These are phyloP conservation scores for Fusarium virguliforme DNA, from an alignment of 2,329 filamentous ascomycete species.

Conservation along the genomic window DNA sequence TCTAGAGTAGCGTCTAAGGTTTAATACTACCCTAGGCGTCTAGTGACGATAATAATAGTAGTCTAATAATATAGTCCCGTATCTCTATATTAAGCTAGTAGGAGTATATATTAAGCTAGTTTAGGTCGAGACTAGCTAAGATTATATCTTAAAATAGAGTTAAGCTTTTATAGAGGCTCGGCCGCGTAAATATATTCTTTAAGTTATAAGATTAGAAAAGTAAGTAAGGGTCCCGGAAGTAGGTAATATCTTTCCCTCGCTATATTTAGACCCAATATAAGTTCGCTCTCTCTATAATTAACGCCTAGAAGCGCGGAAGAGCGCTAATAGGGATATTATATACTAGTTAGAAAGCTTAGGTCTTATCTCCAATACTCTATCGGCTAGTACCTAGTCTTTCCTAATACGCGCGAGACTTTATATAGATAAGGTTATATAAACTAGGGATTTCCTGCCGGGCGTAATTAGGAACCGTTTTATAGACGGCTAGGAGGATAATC, in stretches of 20 bases:
- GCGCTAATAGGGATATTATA: neutral
- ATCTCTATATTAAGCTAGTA: slow-evolving; percentile 24
- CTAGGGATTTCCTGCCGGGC: slow-evolving; percentile 14
- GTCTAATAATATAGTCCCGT: neutral
- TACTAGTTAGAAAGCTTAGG: slow-evolving; percentile 1
- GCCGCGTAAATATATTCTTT: slow-evolving; percentile 1
- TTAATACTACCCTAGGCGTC: neutral
- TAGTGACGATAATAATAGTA: neutral
- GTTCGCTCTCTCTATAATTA: neutral
- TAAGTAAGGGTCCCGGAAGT: slow-evolving; percentile 5
- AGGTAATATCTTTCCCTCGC: neutral
- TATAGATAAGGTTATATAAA: slow-evolving; percentile 17
- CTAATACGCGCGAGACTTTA: slow-evolving; percentile 15
- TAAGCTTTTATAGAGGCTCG: slow-evolving; percentile 6
- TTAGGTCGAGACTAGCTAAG: slow-evolving; percentile 9
- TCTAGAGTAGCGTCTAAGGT: neutral
- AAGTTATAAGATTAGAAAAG: slow-evolving; percentile 12
- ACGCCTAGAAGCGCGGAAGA: neutral
- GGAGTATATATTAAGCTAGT: slow-evolving; percentile 13
- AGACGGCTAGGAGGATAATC: slow-evolving; percentile 16
- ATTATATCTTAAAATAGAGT: neutral
- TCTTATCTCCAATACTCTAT: slow-evolving; percentile 13
- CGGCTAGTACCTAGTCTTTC: slow-evolving; percentile 13
- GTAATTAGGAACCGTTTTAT: slow-evolving; percentile 1
- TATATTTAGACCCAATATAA: neutral